These are phyloP conservation scores for Cudoniella acicularis DNA, from an alignment of 495 filamentous ascomycete species.

Conservation along the genomic window DNA sequence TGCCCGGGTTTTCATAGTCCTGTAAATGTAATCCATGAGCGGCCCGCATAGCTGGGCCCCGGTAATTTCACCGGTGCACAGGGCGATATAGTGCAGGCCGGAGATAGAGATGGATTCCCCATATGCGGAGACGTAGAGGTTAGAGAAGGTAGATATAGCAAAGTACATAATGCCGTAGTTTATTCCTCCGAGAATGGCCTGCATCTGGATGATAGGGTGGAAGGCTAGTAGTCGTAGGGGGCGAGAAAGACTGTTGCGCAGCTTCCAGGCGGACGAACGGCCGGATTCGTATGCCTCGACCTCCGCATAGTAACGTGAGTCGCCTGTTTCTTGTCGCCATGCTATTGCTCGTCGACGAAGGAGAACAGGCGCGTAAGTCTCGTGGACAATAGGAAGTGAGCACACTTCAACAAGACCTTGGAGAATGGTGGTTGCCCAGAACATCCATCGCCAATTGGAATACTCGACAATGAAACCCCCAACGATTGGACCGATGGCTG, in stretches of 20 bases:
- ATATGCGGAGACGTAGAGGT: constrained; percentile 68
- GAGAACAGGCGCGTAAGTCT: constrained; percentile 72
- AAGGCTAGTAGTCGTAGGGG: constrained; percentile 74
- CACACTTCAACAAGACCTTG: constrained; percentile 57
- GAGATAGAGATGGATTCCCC: constrained; percentile 61
- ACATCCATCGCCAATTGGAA: constrained; percentile 76
- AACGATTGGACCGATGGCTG: constrained; percentile 66
- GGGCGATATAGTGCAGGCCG: constrained; percentile 67
- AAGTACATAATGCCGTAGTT: constrained; percentile 56
- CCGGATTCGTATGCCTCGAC: constrained; percentile 29
- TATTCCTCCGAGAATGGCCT: constrained; percentile 51
- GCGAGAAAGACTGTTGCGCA: constrained; percentile 62
- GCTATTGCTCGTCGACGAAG: constrained; percentile 60
- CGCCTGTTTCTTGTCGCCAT: constrained; percentile 59
- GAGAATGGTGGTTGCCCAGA: constrained; percentile 75
- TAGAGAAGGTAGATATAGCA: constrained; percentile 66
- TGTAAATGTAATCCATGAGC: constrained; percentile 68
- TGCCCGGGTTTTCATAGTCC: constrained; percentile 53
- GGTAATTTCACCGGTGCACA: constrained; percentile 63
- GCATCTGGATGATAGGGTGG: constrained; percentile 73
- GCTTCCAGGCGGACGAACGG: constrained; percentile 52
- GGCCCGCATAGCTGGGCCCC: constrained; percentile 59
- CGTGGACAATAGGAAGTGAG: constrained; percentile 64
- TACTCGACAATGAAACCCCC: constrained; percentile 68
- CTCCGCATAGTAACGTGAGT: constrained; percentile 59